Conservation (phyloP, 352 stramenopile species). For the Chrysophaeum taylorii region DNA sequence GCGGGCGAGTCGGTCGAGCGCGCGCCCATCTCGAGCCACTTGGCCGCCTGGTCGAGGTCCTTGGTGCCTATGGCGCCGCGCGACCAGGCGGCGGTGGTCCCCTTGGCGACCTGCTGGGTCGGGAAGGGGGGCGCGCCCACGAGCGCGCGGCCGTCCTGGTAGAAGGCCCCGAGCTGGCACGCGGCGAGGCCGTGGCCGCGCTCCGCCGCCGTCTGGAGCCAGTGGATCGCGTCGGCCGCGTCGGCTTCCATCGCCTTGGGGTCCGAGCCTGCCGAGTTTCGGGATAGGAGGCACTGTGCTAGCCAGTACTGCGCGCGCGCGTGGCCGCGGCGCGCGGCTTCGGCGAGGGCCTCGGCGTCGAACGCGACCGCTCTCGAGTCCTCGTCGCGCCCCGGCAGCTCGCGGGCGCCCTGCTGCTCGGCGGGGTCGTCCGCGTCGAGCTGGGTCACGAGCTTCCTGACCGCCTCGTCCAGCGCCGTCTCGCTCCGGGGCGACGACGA, state of each 20-base stretch:
- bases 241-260: background rate
- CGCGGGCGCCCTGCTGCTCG: background rate
- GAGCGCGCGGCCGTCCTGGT: background rate
- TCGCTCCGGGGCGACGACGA: too few relatives aligned
- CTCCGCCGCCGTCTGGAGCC: background rate
- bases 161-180: slow-evolving; percentile 1
- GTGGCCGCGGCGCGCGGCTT: background rate
- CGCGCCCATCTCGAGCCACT: background rate
- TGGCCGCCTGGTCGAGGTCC: background rate
- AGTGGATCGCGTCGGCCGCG: background rate
- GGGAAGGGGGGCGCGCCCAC: background rate
- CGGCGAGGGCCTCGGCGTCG: background rate
- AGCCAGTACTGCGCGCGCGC: slow-evolving; percentile 6
- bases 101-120: too few relatives aligned
- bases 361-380: background rate
- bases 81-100: background rate
- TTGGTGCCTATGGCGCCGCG: background rate
- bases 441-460: too few relatives aligned
- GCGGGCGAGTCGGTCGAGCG: background rate
- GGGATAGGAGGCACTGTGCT: background rate
- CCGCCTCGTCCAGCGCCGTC: too few relatives aligned
- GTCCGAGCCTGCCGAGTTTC: too few relatives aligned
- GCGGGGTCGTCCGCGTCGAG: too few relatives aligned
- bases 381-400: background rate
- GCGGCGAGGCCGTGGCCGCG: background rate